Conservation (phyloP, 768 basidiomycete genomes). For the Tricholoma terreum region DNA sequence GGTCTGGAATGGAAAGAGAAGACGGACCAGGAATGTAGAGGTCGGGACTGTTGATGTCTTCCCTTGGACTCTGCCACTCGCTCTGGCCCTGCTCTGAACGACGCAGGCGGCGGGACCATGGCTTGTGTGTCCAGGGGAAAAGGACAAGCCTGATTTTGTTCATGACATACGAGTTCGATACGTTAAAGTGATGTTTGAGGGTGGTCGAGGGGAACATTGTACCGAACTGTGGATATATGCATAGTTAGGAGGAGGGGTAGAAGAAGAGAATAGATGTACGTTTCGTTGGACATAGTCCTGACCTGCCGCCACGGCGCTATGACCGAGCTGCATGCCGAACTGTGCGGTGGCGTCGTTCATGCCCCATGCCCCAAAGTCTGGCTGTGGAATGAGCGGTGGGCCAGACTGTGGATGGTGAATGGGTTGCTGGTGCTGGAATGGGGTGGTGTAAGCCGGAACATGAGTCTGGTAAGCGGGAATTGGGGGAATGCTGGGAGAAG, state of each 20-base stretch:
- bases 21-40: slow-evolving; percentile 79
- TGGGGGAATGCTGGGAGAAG: slow-evolving; percentile 46
- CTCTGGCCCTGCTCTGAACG: slow-evolving; percentile 64
- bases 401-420: slow-evolving; percentile 16
- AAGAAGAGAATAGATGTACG: slow-evolving; percentile 12
- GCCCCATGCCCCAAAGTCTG: slow-evolving; percentile 73
- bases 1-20: not conserved
- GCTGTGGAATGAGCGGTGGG: slow-evolving; percentile 29
- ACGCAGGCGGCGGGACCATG: slow-evolving; percentile 72
- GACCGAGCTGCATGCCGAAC: slow-evolving; percentile 94
- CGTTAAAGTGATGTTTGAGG: slow-evolving; percentile 79
- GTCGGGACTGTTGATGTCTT: slow-evolving; percentile 95
- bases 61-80: slow-evolving; percentile 86
- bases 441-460: slow-evolving; percentile 47
- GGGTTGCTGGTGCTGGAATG: slow-evolving; percentile 42
- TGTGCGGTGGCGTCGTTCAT: slow-evolving; percentile 93
- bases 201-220: slow-evolving; percentile 71
- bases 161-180: slow-evolving; percentile 94
- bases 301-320: slow-evolving; percentile 87
- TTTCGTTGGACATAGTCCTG: slow-evolving; percentile 96
- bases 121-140: slow-evolving; percentile 94
- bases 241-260: not conserved
- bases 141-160: slow-evolving; percentile 81
- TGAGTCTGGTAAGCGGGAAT: slow-evolving; percentile 26
- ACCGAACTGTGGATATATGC: too few species aligned